Evolutionary conservation across 2,329 filamentous ascomycete species (phyloP), one percentile per base, ranked within the genome.

Genomic region (Alternaria tenuissima): DNA sequence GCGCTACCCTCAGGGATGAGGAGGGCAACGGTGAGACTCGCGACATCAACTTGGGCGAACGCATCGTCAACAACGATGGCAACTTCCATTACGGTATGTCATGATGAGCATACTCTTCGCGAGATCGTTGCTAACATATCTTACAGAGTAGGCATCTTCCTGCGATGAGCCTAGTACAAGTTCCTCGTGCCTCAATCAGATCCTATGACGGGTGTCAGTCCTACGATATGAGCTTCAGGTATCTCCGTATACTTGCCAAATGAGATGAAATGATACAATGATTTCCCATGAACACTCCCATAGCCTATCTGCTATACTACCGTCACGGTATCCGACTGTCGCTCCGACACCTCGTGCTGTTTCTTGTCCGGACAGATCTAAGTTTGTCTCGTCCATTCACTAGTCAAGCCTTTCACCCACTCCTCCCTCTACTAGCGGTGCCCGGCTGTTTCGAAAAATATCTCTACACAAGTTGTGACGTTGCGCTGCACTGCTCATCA

Each of bases 11-110:
- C 32, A 68, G 59, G 39, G 79, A 81, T 32, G 49, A 72, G 1
- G 77, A 84, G 0, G 85, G 85, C 39, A 77, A 86, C 18, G 54
- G 58, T 1, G 59, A 77, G 2, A 59, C 74, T 7, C 75, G 79
- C 38, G 81, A 88, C 66, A 64, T 88, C 64, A 88, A 89, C 78
- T 81, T 89, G 6, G 73, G 81, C 3, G 85, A 87, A 81, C 79
- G 83, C 59, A 80, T 89, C 55, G 74, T 75, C 59, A 88, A 88
- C 76, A 66, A 82, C 20, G 71, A 85, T 65, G 86, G 87, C 59
- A 28, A 67, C 20, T 72, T 72, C 38, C 43, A 39, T 22, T 72
- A 61, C 59, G 62, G 68, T 70, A 59, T 39, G 61, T 59, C 26
- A 11, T 5, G 7, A 11, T 20, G 5, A 6, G 20, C 16, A 20